Evolutionary conservation across 2,329 filamentous ascomycete genomes (phyloP), one percentile per base, ranked within the genome.

Genomic region (Escovopsis sp.): DNA sequence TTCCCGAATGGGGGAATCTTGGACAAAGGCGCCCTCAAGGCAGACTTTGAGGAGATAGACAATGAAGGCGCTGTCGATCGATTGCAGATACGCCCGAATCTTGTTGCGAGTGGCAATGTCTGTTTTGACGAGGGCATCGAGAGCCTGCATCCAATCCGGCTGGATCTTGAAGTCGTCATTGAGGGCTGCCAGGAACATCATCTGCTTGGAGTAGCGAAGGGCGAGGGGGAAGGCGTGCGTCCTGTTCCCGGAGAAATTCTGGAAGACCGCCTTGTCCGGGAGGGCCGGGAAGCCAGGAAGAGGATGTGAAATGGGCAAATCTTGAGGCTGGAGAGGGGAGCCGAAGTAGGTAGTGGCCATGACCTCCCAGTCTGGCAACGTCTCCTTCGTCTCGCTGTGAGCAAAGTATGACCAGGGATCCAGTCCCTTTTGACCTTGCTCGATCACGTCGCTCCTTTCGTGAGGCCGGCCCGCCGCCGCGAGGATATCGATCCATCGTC

Each of bases 351-450:
- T 55, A 14, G 51, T 51, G 8, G 61, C 61, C 59, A 69, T 63
- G 39, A 63, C 58, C 33, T 50, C 58, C 72, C 66, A 76, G 40
- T 66, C 58, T 2, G 66, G 72, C 13, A 69, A 35, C 39, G 51
- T 30, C 3, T 58, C 51, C 28, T 55, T 56, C 26, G 48, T 48
- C n/a, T 55, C 60, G 28, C 62, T 57, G 28, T 69, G 62, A 16
- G 59, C 58, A 35, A 57, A 58, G 39, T 65, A 62, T 0, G 61
- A 68, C 66, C 67, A 70, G 11, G 72, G 72, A 47, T 94, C 85
- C 4, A 94, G 66, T 1, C 90, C 90, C 54, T 85, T 87, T 41
- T 75, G 77, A 2, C 86, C 90, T 58, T 96, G 88, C 51, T 98
- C 90, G 1, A 83, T 59, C 3, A 96, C 76, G 50, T 96, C 88